Base-by-base conservation (phyloP, 352 stramenopile species). In the Pythium catenulatum region DNA sequence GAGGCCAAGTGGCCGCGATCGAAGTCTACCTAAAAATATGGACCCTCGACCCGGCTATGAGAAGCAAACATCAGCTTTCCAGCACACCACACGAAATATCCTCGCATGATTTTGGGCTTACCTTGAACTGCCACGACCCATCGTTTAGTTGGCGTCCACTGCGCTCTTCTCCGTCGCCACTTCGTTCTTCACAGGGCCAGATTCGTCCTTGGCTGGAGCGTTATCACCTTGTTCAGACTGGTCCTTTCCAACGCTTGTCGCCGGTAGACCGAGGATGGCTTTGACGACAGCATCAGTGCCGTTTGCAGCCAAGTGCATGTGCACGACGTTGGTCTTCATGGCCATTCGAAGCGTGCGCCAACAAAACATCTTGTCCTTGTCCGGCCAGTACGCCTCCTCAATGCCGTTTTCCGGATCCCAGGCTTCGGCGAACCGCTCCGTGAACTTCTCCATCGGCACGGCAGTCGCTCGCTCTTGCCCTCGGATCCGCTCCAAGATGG, bases 361-460 rank as follows among this genome's bases (percentile, higher is more conserved):
- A 80, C 95, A 98, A 34, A 96, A 90, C 93, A 97, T 96, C 34
- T 96, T 94, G 89, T 99, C 96, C 85, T 99, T 99, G 82, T 98
- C 97, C 1, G 98, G 98, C 93, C 98, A 98, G 86, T 99, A 99
- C 41, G 98, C 97, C 43, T 98, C 96, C 90, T 99, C 98, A 50
- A 99, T 99, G 7, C 97, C 97, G 81, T 98, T 98, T 66, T 99
- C 98, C 6, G 98, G 98, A 85, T 99, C 96, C 86, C 98, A 97
- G 30, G 98, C 98, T 74, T 99, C 97, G n/a, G 96, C 96, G 70
- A 99, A 99, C 0, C 93, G 90, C 54, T 98, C 92, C 25, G 98
- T 94, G 78, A 98, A 99, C 46, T 91, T 90, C 36, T 90, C 79
- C 68, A 97, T 86, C n/a, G 94, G 90, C 61, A 97, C 93, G n/a